Evolutionary conservation across 805 yeast genomes (phyloP).

Genomic region (Candida adriatica): DNA sequence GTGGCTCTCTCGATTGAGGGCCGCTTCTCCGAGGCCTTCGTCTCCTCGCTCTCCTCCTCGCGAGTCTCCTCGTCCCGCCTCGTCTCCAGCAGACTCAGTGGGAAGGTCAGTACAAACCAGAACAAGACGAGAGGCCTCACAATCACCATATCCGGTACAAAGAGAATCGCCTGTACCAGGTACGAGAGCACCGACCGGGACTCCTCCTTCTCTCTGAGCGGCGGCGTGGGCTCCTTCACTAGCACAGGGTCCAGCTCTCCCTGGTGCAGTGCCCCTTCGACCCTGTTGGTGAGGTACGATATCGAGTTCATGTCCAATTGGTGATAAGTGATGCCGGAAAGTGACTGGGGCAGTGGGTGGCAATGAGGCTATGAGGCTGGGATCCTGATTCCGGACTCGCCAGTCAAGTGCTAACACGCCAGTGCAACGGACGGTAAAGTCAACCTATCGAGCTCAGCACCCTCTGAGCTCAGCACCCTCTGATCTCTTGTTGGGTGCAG

Average conservation of each 20-base stretch:
- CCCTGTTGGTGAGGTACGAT: slow-evolving; percentile 21
- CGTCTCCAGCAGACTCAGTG: slow-evolving; percentile 39
- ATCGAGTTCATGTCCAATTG: slow-evolving; percentile 28
- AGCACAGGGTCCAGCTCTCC: slow-evolving; percentile 7
- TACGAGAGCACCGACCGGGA: slow-evolving; percentile 18
- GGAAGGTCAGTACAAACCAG: slow-evolving; percentile 50
- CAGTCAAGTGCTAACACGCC: no score
- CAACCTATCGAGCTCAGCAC: no score
- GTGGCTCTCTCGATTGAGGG: slow-evolving; percentile 3
- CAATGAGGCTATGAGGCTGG: no score
- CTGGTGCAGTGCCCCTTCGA: slow-evolving; percentile 19
- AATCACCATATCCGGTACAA: slow-evolving; percentile 43
- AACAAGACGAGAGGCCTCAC: slow-evolving; percentile 44
- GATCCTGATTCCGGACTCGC: no score
- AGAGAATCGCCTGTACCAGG: slow-evolving; percentile 28
- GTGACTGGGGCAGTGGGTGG: no score
- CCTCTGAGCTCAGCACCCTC: no score
- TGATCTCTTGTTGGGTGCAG: no score
- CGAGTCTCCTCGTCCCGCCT: slow-evolving; percentile 1
- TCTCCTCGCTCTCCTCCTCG: slow-evolving; percentile 2
- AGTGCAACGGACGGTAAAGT: no score
- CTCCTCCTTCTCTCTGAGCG: slow-evolving; percentile 2
- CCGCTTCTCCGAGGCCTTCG: slow-evolving; percentile 1
- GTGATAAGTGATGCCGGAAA: no score
- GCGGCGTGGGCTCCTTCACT: slow-evolving; percentile 6